Evolutionary conservation across 73 alveolate genomes (phyloP).

Genomic region (Breviolum minutum): DNA sequence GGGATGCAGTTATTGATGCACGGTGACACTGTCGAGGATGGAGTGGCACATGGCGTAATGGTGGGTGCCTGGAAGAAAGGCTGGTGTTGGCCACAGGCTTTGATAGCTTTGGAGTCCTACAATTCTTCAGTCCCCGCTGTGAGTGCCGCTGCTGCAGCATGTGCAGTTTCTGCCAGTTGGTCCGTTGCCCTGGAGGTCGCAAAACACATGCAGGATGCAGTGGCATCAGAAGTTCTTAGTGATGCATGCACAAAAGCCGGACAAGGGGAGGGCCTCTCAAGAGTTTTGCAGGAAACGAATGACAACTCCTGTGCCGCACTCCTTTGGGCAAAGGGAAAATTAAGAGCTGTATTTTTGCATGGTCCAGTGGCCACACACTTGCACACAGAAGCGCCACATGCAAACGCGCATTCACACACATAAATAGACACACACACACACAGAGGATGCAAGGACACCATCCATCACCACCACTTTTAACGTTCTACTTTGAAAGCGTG

Average conservation of each 20-base stretch:
- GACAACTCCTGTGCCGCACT: not conserved
- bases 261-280: not conserved
- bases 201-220: slow-evolving; percentile 2
- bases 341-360: too few relatives aligned
- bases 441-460: too few relatives aligned
- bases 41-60: not conserved
- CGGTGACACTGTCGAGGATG: not conserved
- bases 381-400: too few relatives aligned
- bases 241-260: slow-evolving; percentile 1
- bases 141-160: slow-evolving; percentile 13
- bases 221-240: slow-evolving; percentile 17
- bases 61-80: slow-evolving; percentile 16
- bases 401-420: too few relatives aligned
- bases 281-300: not conserved
- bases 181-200: not conserved
- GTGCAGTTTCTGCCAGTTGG: slow-evolving; percentile 33
- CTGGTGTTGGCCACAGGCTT: slow-evolving; percentile 21
- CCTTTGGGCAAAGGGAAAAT: not conserved
- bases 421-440: too few relatives aligned
- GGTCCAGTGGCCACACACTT: too few relatives aligned
- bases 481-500: too few relatives aligned
- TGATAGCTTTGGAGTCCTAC: not conserved
- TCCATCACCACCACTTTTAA: too few relatives aligned
- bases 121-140: not conserved
- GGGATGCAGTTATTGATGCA: not conserved